Base-by-base conservation (phyloP, 2,329 filamentous ascomycete genomes). In the Cercospora brassicicola region DNA sequence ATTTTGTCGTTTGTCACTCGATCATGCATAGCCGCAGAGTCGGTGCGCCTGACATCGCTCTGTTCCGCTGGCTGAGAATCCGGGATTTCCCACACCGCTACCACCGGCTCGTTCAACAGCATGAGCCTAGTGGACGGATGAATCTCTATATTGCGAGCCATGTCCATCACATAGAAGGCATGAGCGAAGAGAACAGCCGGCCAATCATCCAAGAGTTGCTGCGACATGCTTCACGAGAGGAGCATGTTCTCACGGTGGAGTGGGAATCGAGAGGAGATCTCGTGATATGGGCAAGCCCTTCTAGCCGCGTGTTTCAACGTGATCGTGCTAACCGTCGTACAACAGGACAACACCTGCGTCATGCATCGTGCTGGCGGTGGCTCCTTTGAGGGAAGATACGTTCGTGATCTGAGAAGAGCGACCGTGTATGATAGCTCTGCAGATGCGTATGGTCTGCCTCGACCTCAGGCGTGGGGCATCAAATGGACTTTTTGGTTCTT, bases 281-380 rank as follows among this genome's bases (percentile, higher is more conserved):
- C 81, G 84, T 0, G 87, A 88, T 73, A 60, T 88, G 67, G 30
- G 30, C 30, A 31, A 31, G 30, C 30, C 30, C 30, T 31, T 31
- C 30, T 31, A 31, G 30, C 30, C 30, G 30, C 6, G 30, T 31
- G 30, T 31, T 31, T 31, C 7, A 9, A 31, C 30, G 8, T 31
- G 8, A 31, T 31, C 30, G 30, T 31, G 30, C 30, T 31, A 31
- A 31, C 30, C 30, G 30, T 31, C 30, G 74, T 88, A 11, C 80
- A 86, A 20, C 88, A 87, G 87, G 87, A 89, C 72, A 89, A 89
- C 74, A 84, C 84, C 0, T 82, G 81, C 60, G 83, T 85, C 11
- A 81, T 88, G 80, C 86, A 89, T 76, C 77, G 85, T 5, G 84
- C 85, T 0, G 81, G 79, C 1, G 78, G 79, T 1, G 86, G 86